These are phyloP conservation scores for Bombardia bombarda DNA, from an alignment of 495 filamentous ascomycete species.

Conservation along the genomic window DNA sequence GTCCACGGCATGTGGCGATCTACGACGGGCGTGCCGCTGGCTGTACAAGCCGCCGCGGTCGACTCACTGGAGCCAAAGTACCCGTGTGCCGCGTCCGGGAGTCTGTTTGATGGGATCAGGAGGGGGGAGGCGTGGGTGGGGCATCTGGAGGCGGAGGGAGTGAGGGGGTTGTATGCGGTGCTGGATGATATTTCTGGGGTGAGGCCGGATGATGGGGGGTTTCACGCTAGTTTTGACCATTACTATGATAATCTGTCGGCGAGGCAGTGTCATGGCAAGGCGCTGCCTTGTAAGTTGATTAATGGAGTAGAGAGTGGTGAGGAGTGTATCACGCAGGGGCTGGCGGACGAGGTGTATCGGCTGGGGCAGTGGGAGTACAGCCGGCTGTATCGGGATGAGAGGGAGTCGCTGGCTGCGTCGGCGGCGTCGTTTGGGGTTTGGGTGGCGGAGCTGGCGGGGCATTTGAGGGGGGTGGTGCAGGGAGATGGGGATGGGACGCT, in stretches of 20 bases:
- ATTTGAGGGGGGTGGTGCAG: constrained; percentile 42
- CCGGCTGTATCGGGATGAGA: constrained; percentile 55
- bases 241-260: constrained; percentile 69
- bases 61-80: constrained; percentile 62
- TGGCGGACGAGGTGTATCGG: constrained; percentile 55
- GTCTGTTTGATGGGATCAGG: constrained; percentile 38
- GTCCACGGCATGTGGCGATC: constrained; percentile 50
- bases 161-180: constrained; percentile 38
- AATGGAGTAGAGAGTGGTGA: constrained; percentile 17
- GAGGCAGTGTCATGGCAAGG: constrained; percentile 56
- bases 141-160: constrained; percentile 47
- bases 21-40: constrained; percentile 32
- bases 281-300: constrained; percentile 50
- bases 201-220: constrained; percentile 41
- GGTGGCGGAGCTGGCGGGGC: constrained; percentile 53
- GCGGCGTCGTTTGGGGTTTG: constrained; percentile 51
- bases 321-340: constrained; percentile 47
- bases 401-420: constrained; percentile 40
- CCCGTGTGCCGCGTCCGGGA: constrained; percentile 39
- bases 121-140: constrained; percentile 42
- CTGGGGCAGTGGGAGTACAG: constrained; percentile 64
- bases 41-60: constrained; percentile 41
- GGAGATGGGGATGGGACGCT: constrained; percentile 26
- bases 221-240: constrained; percentile 59
- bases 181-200: constrained; percentile 57